Evolutionary conservation across 257 asterid genomes (phyloP), one percentile per base, ranked within the genome.

Genomic region (Linaria vulgaris): DNA sequence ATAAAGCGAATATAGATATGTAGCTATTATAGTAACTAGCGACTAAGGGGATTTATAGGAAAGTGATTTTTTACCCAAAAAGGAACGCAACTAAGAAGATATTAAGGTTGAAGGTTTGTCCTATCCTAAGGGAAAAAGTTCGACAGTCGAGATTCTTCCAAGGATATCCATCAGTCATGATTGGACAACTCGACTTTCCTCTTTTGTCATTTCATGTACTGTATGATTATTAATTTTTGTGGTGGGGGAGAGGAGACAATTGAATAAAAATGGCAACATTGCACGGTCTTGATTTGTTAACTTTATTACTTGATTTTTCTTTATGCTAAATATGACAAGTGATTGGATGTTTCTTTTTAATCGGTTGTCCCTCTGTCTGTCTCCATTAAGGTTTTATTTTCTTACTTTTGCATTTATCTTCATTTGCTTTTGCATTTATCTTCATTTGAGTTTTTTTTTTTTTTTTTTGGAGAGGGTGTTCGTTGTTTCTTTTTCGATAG

Each of bases 241-340:
- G 17, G 45, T 34, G 53, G 75, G 53, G 12, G 2, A 27, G 45
- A 71, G 64, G 66, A 69, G 59, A 47, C 74, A 57, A 31, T 37
- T 64, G 48, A 71, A 30, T 58, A 34, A n/a, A 52, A 45, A 22
- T 31, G 75, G 63, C 39, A 59, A 58, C 46, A 37, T 37, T 62
- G 15, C 70, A 75, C 81, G 79, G 81, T 74, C 78, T 64, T 71
- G 74, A 82, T 73, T 79, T 69, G 37, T 46, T 60, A 30, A 64
- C 10, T 7, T 54, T 55, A 56, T 43, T 31, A n/a, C n/a, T 1
- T 1, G 6, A 34, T 45, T 72, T 72, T 63, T 20, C 67, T 64
- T 44, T 50, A 31, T 54, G 43, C 51, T 2, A 19, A 47, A 39
- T 41, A 48, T n/a, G 21, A 69, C 31, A n/a, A 64, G 56, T 59